Percentiles rank a stretch among this genome's conserved stretches.
Conservation (phyloP, 225 moss, liverwort and hornwort genomes). For the Antitrichia curtipendula region DNA sequence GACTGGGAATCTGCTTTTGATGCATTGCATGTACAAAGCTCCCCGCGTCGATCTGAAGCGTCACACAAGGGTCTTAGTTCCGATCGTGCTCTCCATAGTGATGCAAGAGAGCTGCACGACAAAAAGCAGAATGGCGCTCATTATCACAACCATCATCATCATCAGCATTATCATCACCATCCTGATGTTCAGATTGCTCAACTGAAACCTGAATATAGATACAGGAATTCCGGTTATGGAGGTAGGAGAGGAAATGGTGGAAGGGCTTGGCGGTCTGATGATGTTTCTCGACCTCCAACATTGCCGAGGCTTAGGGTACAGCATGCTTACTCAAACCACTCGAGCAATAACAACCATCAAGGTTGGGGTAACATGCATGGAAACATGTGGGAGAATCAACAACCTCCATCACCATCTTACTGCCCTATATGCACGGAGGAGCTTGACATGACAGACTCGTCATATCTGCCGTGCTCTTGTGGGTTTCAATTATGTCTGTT, state of each 20-base stretch:
- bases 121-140: conserved; percentile 32
- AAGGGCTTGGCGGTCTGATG: conserved; percentile 81
- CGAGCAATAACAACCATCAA: conserved; percentile 27
- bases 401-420: conserved; percentile 59
- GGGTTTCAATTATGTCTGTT: conserved; percentile 86
- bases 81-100: conserved; percentile 12
- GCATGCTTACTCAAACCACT: conserved; percentile 53
- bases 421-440: conserved; percentile 95
- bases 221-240: conserved; percentile 52
- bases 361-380: conserved; percentile 63
- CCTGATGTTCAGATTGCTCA: conserved; percentile 9
- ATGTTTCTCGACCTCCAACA: conserved; percentile 77
- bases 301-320: conserved; percentile 69
- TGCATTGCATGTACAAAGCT: conserved; percentile 59
- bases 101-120: conserved; percentile 38
- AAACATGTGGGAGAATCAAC: conserved; percentile 63
- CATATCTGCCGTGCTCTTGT: conserved; percentile 79
- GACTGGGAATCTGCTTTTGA: conserved; percentile 93
- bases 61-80: conserved; percentile 18
- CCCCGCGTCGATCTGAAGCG: conserved; percentile 34
- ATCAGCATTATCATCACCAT: background rate
- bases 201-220: conserved; percentile 72
- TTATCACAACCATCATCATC: background rate
- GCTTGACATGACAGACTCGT: conserved; percentile 77
- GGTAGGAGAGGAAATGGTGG: conserved; percentile 65